phyloP scores from a whole-genome alignment of 768 basidiomycete genomes.

The Russula brevipes region DNA sequence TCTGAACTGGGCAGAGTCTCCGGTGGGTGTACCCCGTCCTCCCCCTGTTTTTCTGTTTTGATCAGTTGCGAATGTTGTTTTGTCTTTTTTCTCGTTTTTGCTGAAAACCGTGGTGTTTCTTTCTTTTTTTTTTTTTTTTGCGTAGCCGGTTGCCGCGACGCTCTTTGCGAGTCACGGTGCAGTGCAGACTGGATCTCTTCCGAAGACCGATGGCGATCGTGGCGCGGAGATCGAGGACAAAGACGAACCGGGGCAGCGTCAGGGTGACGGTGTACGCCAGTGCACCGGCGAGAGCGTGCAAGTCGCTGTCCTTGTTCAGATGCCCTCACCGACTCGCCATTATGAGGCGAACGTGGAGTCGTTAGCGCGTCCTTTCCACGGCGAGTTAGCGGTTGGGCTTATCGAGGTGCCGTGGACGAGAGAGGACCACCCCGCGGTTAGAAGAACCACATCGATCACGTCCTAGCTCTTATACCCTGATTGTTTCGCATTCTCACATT shows the following conservation, averaged over 20 bases:
- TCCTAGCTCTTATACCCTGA: not conserved
- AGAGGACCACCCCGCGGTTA: not conserved
- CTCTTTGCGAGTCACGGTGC: not conserved
- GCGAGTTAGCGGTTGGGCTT: constrained; percentile 17
- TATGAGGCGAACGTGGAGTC: not conserved
- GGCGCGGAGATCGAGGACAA: not conserved
- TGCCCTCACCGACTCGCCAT: constrained; percentile 18
- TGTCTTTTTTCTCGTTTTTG: too few relatives aligned
- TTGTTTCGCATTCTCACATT: not conserved
- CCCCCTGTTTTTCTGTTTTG: not conserved
- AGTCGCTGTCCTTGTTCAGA: constrained; percentile 22
- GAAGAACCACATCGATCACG: not conserved
- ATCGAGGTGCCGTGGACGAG: constrained; percentile 13
- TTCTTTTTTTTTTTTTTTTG: not conserved
- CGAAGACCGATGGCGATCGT: not conserved
- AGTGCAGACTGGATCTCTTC: not conserved
- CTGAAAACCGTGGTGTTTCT: too few relatives aligned
- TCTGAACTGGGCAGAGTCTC: constrained; percentile 7
- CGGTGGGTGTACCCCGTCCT: constrained; percentile 1
- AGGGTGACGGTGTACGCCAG: not conserved
- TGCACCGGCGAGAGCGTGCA: not conserved
- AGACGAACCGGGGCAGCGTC: not conserved
- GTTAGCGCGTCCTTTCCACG: not conserved
- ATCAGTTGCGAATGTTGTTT: too few relatives aligned
- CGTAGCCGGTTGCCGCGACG: constrained; percentile 16